Evolutionary conservation across 257 asterid genomes (phyloP), one percentile per base, ranked within the genome.

Genomic region (Rehmannia glutinosa): DNA sequence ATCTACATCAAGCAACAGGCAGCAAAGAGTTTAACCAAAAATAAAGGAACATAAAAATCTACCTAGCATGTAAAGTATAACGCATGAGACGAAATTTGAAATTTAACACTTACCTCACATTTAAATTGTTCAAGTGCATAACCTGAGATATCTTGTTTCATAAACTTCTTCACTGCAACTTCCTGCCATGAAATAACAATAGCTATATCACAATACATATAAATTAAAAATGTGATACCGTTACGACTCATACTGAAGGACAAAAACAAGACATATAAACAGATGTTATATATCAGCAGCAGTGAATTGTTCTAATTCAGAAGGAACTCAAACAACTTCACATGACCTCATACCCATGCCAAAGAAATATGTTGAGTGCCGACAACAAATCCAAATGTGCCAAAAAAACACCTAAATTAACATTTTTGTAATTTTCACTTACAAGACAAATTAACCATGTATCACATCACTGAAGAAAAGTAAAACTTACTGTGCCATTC

Each of bases 121-220:
- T 84, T 87, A 54, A 91, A 94, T 64, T 91, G 97, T 38, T 74
- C 74, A 20, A 94, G 96, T 70, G 97, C 99, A 78, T 87, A 92
- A 30, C 95, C 92, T 68, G 99, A 85, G 68, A 94, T 88, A 75
- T 94, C 99, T 85, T 94, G 97, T 62, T 90, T 94, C 93, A 94
- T 91, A 70, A 91, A 91, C 75, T 86, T 94, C 79, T 94, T 94
- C 66, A 91, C 97, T 0, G 99, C 99, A 77, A 94, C 97, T 85
- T 94, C 99, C 99, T 94, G 93, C 47, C 43, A 74, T 16, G 49
- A 47, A 69, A 58, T 58, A 62, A 57, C 54, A 69, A 56, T 24
- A 46, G 68, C 33, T 49, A 51, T 1, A 8, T 59, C 16, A 67
- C 27, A 56, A 36, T 28, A 46, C 12, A 57, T 68, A 57, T 21